Percentiles rank a stretch among this genome's conserved stretches.
phyloP scores from a whole-genome alignment of 495 filamentous ascomycete genomes.

The Chaetomidium leptoderma region DNA sequence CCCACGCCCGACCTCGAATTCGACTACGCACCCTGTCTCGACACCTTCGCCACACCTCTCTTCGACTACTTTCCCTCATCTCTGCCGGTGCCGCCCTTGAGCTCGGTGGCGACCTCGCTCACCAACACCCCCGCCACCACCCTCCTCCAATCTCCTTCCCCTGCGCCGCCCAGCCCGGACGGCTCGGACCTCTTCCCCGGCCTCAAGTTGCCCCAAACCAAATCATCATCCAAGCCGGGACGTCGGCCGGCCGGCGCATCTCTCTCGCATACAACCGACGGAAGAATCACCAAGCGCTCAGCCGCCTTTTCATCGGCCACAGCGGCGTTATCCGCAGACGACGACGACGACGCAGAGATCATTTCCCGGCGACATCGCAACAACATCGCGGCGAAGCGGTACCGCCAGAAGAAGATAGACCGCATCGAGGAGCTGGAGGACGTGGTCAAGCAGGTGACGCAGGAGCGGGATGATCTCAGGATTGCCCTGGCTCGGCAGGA shows the following conservation, averaged over 20 bases:
- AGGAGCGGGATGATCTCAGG: conserved; percentile 62
- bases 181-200: conserved; percentile 7
- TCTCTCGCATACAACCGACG: conserved; percentile 3
- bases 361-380: conserved; percentile 59
- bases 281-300: conserved; percentile 7
- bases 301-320: not conserved
- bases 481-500: conserved; percentile 59
- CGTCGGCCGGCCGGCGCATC: conserved; percentile 10
- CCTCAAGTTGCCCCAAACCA: conserved; percentile 13
- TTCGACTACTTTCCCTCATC: not conserved
- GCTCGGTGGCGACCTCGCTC: not conserved
- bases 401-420: conserved; percentile 65
- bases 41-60: conserved; percentile 1
- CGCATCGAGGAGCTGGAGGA: conserved; percentile 60
- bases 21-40: conserved; percentile 2
- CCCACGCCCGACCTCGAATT: conserved; percentile 1
- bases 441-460: conserved; percentile 54
- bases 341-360: conserved; percentile 19
- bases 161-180: conserved; percentile 1
- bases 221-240: conserved; percentile 7
- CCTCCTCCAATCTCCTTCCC: not conserved
- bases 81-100: not conserved
- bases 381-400: conserved; percentile 65
- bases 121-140: conserved; percentile 4
- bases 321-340: not conserved